Evolutionary conservation across 139 green algal species (phyloP), one percentile per base, ranked within the genome.

Genomic region (Chlorella sp.): DNA sequence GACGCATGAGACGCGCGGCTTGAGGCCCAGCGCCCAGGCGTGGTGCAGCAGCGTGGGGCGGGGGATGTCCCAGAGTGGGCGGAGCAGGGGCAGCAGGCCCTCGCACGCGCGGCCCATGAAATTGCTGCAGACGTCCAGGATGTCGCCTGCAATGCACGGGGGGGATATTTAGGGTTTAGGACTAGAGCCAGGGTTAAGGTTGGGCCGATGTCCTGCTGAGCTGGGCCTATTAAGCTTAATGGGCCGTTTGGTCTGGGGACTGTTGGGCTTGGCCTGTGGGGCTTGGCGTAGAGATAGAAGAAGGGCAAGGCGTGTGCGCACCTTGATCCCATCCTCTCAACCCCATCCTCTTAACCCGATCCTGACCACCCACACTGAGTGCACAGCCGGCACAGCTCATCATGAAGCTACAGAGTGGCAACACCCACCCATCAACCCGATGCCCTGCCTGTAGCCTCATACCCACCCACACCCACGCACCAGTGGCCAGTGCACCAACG

Each of bases 121-220:
- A 30, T 29, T 49, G 30, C 30, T 55, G 73, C 73, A 78, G 20
- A 78, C 73, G 65, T 78, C 73, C 73, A 70, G 34, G 49, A 78
- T 78, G 73, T 78, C 73, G 2, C 73, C 73, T 2, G 42, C 42
- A 55, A 24, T 10, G 42, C 42, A 55, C 42, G 42, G 42, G n/a
- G n/a, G n/a, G n/a, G n/a, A n/a, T n/a, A n/a, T n/a, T n/a, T n/a
- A n/a, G n/a, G n/a, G n/a, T n/a, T n/a, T n/a, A 55, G 10, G 17
- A 55, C 42, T 24, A 55, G 17, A 55, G 42, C 10, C 10, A 55
- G 17, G 42, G 10, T 55, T 17, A 55, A 24, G 42, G 42, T 55
- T 17, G 17, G 42, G 10, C 42, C 10, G 10, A 24, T 55, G 10
- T 17, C 10, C 42, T 55, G 10, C 42, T 17, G 42, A 10, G 17